phyloP scores from a whole-genome alignment of 2,329 filamentous ascomycete species.

The Beauveria varroae region DNA sequence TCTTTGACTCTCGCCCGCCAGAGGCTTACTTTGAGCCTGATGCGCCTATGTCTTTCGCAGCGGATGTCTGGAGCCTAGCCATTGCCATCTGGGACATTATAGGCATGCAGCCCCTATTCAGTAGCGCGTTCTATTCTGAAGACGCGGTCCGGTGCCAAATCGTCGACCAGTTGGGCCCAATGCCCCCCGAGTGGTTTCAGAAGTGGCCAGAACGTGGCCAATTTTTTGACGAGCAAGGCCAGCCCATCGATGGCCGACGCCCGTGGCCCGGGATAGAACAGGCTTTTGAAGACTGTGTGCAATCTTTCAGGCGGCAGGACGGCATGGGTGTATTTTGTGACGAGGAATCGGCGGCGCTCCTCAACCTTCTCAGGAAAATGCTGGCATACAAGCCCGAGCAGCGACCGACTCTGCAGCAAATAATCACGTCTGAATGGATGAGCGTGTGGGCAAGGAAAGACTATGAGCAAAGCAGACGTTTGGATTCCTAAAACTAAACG shows the following conservation, averaged over 20 bases:
- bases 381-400: constrained; percentile 10
- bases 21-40: background rate
- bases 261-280: background rate
- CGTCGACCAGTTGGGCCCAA: constrained; percentile 8
- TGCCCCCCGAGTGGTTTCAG: constrained; percentile 7
- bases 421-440: constrained; percentile 13
- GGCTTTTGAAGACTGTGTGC: constrained; percentile 10
- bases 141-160: background rate
- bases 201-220: constrained; percentile 1
- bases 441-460: constrained; percentile 17
- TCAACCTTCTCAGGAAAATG: constrained; percentile 11
- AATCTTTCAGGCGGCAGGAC: constrained; percentile 7
- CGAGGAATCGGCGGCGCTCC: constrained; percentile 9
- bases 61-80: constrained; percentile 4
- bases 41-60: background rate
- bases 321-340: background rate
- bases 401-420: constrained; percentile 1
- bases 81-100: constrained; percentile 5
- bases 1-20: background rate
- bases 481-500: background rate
- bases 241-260: background rate
- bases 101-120: constrained; percentile 4
- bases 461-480: background rate
- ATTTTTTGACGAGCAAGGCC: constrained; percentile 1
- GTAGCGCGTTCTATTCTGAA: background rate